phyloP scores from a whole-genome alignment of 179 eudicot species.

The Vitellaria paradoxa region DNA sequence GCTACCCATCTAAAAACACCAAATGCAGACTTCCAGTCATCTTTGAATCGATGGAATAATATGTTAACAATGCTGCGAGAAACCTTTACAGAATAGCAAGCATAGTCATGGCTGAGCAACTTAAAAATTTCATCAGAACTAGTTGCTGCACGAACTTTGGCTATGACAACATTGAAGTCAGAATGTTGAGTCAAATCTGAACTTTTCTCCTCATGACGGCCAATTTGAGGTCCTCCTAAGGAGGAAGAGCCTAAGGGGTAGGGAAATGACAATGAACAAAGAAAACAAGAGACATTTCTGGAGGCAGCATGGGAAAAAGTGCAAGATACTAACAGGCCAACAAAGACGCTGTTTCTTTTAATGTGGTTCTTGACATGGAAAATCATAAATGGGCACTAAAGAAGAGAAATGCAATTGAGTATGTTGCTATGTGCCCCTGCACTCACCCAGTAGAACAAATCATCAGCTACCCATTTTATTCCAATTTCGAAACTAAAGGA shows the following conservation, averaged over 20 bases:
- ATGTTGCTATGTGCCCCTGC: conserved; percentile 7
- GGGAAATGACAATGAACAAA: conserved; percentile 15
- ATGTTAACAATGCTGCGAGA: conserved; percentile 41
- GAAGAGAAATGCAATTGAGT: not conserved
- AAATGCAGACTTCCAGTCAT: conserved; percentile 90
- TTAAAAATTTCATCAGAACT: conserved; percentile 42
- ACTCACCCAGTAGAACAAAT: not conserved
- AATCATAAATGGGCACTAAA: conserved; percentile 1
- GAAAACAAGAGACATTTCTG: not conserved
- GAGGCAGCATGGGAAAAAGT: not conserved
- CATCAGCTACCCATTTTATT: conserved; percentile 6
- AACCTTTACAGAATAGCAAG: conserved; percentile 36
- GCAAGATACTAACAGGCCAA: not conserved
- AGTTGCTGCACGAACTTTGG: conserved; percentile 37
- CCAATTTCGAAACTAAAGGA: not conserved
- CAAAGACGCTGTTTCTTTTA: conserved; percentile 2
- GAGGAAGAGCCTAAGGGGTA: not conserved
- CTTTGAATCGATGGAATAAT: conserved; percentile 57
- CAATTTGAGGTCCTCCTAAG: conserved; percentile 14
- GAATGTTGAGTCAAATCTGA: conserved; percentile 16
- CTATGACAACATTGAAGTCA: conserved; percentile 34
- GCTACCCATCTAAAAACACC: conserved; percentile 73
- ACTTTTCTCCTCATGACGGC: conserved; percentile 16
- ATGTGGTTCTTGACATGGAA: conserved; percentile 7
- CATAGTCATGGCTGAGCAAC: conserved; percentile 44